A percentile compares a stretch with the other conserved stretches of the same genome.
Evolutionary conservation across 495 filamentous ascomycete species (phyloP).

Genomic region (Aspergillus asperescens): DNA sequence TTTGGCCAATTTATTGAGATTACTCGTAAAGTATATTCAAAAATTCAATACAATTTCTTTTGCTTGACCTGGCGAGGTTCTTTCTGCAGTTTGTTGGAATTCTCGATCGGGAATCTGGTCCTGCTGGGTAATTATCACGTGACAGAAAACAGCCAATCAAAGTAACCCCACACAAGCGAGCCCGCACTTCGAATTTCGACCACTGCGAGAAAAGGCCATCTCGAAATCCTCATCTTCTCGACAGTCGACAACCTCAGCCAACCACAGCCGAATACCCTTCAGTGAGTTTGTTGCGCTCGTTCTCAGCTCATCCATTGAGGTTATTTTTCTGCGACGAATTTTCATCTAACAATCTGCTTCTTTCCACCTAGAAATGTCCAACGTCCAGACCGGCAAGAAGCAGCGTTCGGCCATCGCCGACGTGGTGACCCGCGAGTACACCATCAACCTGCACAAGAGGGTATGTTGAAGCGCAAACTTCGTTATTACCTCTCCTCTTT

Average conservation of each 20-base stretch:
- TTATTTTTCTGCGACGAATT: not conserved
- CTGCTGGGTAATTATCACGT: too few relatives aligned
- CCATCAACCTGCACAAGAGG: conserved; percentile 99
- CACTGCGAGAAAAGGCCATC: conserved; percentile 28
- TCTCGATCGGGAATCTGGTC: not conserved
- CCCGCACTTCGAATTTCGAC: conserved; percentile 40
- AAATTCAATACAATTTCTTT: too few relatives aligned
- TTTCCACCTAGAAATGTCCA: conserved; percentile 61
- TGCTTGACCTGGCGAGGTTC: too few relatives aligned
- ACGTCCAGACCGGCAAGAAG: conserved; percentile 60
- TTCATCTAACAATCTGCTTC: conserved; percentile 20
- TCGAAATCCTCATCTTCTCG: conserved; percentile 26
- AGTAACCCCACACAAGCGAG: conserved; percentile 33
- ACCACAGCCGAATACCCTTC: conserved; percentile 42
- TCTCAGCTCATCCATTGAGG: not conserved
- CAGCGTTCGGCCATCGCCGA: conserved; percentile 91
- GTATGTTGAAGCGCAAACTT: conserved; percentile 58
- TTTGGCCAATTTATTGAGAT: too few relatives aligned
- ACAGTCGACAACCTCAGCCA: conserved; percentile 40
- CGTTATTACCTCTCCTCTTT: not conserved
- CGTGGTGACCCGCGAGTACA: conserved; percentile 99
- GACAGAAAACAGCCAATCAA: conserved; percentile 23
- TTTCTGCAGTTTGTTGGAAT: not conserved
- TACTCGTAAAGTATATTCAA: too few relatives aligned
- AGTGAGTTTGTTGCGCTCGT: conserved; percentile 28